Conservation (phyloP, 2,329 filamentous ascomycete genomes). For the Fusarium sp. region DNA sequence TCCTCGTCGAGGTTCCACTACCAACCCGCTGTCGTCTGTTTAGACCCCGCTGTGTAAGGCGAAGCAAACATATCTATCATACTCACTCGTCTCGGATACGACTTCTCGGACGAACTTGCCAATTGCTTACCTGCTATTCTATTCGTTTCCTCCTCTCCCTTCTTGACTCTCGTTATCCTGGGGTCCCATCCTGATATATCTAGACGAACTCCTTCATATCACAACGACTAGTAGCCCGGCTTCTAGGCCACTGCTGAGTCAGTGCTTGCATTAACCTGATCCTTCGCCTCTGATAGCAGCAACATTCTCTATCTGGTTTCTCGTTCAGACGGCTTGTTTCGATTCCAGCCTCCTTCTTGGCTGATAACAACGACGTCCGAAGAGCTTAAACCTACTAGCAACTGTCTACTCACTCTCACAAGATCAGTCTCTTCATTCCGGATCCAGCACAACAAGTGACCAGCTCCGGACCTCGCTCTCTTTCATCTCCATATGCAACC, state of each 20-base stretch:
- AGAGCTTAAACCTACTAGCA: slow-evolving; percentile 10
- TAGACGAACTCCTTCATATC: slow-evolving; percentile 28
- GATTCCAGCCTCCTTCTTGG: slow-evolving; percentile 6
- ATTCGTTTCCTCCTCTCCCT: slow-evolving; percentile 20
- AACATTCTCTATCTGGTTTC: neutral
- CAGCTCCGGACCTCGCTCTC: slow-evolving; percentile 28
- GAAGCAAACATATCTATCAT: slow-evolving; percentile 50
- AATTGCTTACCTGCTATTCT: slow-evolving; percentile 20
- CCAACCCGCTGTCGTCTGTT: slow-evolving; percentile 48
- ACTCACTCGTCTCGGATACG: slow-evolving; percentile 39
- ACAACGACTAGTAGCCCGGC: slow-evolving; percentile 11
- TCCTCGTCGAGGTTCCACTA: slow-evolving; percentile 45
- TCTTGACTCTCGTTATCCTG: slow-evolving; percentile 11
- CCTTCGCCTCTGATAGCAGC: slow-evolving; percentile 13
- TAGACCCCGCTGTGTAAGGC: slow-evolving; percentile 49
- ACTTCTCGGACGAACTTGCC: slow-evolving; percentile 21
- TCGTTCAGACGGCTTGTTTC: slow-evolving; percentile 1
- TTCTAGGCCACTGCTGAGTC: slow-evolving; percentile 25
- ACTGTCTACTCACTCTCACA: slow-evolving; percentile 9
- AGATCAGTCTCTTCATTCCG: slow-evolving; percentile 16
- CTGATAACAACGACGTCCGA: slow-evolving; percentile 17
- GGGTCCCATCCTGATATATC: slow-evolving; percentile 18
- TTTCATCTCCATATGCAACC: slow-evolving; percentile 45
- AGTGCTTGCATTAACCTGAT: slow-evolving; percentile 20
- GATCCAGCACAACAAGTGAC: slow-evolving; percentile 29